Evolutionary conservation across 495 filamentous ascomycete species (phyloP).

Genomic region (Cudoniella acicularis): DNA sequence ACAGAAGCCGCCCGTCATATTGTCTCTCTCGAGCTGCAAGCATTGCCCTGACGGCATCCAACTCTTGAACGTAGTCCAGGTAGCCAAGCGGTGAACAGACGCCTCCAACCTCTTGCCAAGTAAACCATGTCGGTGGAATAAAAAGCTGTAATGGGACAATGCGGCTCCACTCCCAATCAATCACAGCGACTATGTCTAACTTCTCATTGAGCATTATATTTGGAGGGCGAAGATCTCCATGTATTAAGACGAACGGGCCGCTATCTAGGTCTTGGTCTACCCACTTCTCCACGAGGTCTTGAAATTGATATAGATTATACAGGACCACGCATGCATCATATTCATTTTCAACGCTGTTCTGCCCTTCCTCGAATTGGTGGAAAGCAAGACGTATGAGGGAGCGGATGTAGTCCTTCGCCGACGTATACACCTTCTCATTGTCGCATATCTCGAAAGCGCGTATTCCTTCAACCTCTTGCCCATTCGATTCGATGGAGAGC

Average conservation of each 20-base stretch:
- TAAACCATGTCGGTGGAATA: slow-evolving; percentile 16
- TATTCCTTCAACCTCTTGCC: background rate
- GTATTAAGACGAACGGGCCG: slow-evolving; percentile 25
- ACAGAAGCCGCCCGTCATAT: background rate
- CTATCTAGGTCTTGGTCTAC: background rate
- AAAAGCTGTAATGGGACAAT: slow-evolving; percentile 16
- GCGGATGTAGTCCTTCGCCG: background rate
- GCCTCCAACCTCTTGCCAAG: background rate
- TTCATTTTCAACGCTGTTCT: slow-evolving; percentile 3
- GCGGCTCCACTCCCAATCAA: slow-evolving; percentile 22
- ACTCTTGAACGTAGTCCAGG: background rate
- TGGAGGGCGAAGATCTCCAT: slow-evolving; percentile 32
- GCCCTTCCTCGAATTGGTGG: background rate
- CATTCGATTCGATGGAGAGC: background rate
- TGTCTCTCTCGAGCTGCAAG: background rate
- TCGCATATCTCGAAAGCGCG: background rate
- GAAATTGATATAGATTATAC: slow-evolving; percentile 3
- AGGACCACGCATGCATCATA: background rate
- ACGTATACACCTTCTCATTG: background rate
- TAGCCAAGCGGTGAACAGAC: background rate
- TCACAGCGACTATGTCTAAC: slow-evolving; percentile 12
- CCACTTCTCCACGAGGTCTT: background rate
- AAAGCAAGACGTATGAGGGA: background rate
- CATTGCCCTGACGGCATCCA: background rate
- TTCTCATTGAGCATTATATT: slow-evolving; percentile 27